phyloP scores from a whole-genome alignment of 768 basidiomycete genomes.

The Candolleomyces efflorescens region DNA sequence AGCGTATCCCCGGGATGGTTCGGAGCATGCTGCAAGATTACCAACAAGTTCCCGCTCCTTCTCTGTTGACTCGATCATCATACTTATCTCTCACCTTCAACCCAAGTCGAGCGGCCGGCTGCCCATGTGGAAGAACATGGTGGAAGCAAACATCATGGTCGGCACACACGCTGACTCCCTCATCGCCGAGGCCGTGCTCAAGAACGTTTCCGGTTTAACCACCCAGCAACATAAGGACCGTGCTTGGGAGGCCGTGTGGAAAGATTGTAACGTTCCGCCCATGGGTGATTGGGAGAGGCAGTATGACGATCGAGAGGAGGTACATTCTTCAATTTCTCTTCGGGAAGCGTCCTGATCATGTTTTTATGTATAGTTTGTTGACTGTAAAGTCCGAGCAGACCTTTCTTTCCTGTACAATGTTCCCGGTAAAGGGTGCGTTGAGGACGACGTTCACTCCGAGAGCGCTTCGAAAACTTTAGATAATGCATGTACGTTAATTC shows the following conservation, averaged over 20 bases:
- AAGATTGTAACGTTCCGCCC: constrained; percentile 67
- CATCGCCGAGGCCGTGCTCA: constrained; percentile 65
- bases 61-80: neutral
- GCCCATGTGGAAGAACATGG: constrained; percentile 89
- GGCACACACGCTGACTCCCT: constrained; percentile 79
- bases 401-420: constrained; percentile 60
- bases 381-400: constrained; percentile 80
- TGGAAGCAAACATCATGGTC: constrained; percentile 86
- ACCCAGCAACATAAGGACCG: constrained; percentile 48
- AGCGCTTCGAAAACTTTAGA: constrained; percentile 75
- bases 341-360: neutral
- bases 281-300: constrained; percentile 48
- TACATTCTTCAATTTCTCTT: constrained; percentile 14
- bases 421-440: constrained; percentile 65
- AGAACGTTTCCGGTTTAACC: constrained; percentile 45
- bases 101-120: constrained; percentile 66
- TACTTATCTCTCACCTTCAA: constrained; percentile 10
- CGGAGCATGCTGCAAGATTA: constrained; percentile 80
- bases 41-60: constrained; percentile 50
- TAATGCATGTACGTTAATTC: constrained; percentile 57
- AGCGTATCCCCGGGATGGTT: constrained; percentile 72
- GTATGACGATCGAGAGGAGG: constrained; percentile 73
- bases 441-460: constrained; percentile 74
- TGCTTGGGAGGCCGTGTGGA: constrained; percentile 73
- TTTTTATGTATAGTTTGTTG: constrained; percentile 46